Percentiles rank a stretch among this genome's conserved stretches.
phyloP scores from a whole-genome alignment of 306 rosid genomes.

The Dryas octopetala region DNA sequence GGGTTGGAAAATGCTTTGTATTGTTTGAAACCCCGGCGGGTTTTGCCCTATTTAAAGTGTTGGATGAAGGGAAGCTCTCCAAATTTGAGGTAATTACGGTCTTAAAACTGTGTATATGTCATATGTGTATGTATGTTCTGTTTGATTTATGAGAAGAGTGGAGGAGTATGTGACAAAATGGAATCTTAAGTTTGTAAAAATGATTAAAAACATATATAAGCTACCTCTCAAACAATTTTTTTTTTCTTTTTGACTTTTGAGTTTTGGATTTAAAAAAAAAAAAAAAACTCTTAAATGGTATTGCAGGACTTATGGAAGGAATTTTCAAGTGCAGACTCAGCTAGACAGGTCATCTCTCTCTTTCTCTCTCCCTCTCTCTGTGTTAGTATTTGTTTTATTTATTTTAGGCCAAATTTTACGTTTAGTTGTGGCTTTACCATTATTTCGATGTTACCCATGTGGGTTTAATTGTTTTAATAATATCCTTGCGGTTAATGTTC shows the following conservation, averaged over 20 bases:
- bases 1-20: constrained; percentile 55
- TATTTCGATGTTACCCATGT: too few relatives aligned
- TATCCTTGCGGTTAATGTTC: too few relatives aligned
- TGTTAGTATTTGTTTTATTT: too few relatives aligned
- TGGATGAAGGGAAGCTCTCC: constrained; percentile 75
- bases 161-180: background rate
- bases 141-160: background rate
- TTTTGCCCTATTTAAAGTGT: constrained; percentile 72
- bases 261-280: background rate
- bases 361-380: too few relatives aligned
- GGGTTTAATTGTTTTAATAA: too few relatives aligned
- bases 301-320: constrained; percentile 67
- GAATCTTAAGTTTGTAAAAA: background rate
- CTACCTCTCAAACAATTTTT: background rate
- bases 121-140: background rate
- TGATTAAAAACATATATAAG: background rate
- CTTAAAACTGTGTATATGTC: background rate
- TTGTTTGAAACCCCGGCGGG: constrained; percentile 81
- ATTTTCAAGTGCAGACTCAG: constrained; percentile 62
- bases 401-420: too few relatives aligned
- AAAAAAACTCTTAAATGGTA: background rate
- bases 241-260: background rate
- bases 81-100: constrained; percentile 61
- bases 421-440: too few relatives aligned
- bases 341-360: constrained; percentile 59